Base-by-base conservation (phyloP, 495 filamentous ascomycete genomes). In the Penicillium cataractarum region DNA sequence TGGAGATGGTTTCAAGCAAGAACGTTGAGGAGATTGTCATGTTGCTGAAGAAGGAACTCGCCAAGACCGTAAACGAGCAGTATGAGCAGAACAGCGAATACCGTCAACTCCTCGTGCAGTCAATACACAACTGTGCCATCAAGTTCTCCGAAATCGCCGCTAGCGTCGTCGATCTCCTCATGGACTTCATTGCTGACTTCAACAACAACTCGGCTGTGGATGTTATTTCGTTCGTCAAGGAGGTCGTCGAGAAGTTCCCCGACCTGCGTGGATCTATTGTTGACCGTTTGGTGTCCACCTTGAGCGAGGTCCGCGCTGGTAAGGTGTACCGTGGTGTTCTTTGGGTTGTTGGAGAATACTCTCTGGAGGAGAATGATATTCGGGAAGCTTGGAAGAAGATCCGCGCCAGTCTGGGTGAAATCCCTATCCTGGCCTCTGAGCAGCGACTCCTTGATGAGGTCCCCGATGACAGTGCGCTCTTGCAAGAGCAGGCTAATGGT, bases 21-120 rank as follows among this genome's bases (percentile, higher is more conserved):
- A 99, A 99, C 65, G 94, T 99, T 6, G 95, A 98, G 72, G 96
- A 98, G 68, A 96, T 98, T 21, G 91, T 98, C 27, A 86, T 97
- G 76, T 84, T 99, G 1, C 83, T 99, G 32, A 98, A 98, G 80
- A 98, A 97, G 73, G 96, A 99, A 76, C 87, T 99, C 46, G 87
- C 91, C 42, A 98, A 97, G 83, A 98, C 96, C 0, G 90, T 98
- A 37, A 94, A 99, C 74, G 94, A 98, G 78, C 92, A 97, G 74
- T 97, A 97, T 79, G 96, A 99, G 79, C 97, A 89, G 87, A 98
- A 97, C 78, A 91, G 86, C 79, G 95, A 99, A 75, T 98, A 99
- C 74, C 90, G 96, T 64, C 92, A 95, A 74, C 82, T 98, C 2
- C 82, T 99, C 52, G 97, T 99, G 65, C 92, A 97, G 74, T 92